These are phyloP conservation scores for Zymoseptoria pseudotritici DNA, from an alignment of 2,329 filamentous ascomycete species.

Conservation along the genomic window DNA sequence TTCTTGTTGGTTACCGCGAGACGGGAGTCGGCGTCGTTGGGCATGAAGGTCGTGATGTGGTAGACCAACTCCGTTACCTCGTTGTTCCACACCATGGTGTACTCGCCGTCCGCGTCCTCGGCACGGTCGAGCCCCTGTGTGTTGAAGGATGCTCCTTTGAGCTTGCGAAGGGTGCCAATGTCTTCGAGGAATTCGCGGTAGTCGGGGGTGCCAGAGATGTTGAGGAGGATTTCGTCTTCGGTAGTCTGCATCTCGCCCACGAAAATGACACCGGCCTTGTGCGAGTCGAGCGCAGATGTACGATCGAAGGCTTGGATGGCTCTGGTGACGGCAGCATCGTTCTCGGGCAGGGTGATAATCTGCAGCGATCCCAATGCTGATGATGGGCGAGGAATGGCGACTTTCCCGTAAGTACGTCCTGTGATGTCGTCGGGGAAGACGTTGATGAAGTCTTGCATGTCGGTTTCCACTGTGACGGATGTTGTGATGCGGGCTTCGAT, in stretches of 20 bases:
- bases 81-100: conserved; percentile 90
- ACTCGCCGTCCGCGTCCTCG: conserved; percentile 73
- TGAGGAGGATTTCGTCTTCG: conserved; percentile 78
- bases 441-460: conserved; percentile 20
- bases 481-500: conserved; percentile 15
- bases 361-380: conserved; percentile 23
- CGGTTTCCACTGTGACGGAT: conserved; percentile 18
- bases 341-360: conserved; percentile 61
- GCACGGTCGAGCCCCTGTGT: conserved; percentile 81
- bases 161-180: conserved; percentile 70
- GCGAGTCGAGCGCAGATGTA: conserved; percentile 82
- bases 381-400: conserved; percentile 45
- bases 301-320: conserved; percentile 77
- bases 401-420: conserved; percentile 23
- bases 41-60: conserved; percentile 96
- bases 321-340: conserved; percentile 53
- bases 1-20: conserved; percentile 64
- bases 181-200: conserved; percentile 79
- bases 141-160: conserved; percentile 82
- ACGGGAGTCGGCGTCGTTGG: conserved; percentile 71
- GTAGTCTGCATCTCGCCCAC: conserved; percentile 77
- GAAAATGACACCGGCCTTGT: conserved; percentile 93
- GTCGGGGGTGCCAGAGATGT: conserved; percentile 76
- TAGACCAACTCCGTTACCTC: conserved; percentile 92
- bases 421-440: conserved; percentile 22